Base-by-base conservation (phyloP, 768 basidiomycete species). In the Gloeopeniophorella convolvens region DNA sequence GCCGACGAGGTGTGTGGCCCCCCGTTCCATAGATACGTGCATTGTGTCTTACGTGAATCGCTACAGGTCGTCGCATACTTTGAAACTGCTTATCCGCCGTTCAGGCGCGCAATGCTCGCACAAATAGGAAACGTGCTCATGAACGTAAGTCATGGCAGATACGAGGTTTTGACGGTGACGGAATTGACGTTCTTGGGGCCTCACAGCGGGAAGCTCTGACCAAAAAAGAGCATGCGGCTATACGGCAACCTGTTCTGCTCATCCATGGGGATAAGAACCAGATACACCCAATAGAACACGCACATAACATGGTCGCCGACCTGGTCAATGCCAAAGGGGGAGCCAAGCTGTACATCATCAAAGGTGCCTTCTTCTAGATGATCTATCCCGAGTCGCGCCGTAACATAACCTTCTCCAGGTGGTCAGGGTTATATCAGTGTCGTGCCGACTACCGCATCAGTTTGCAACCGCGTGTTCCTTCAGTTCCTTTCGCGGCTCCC, bases 401-500 rank as follows among this genome's bases (percentile, higher is more conserved):
- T 9, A 34, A 52, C 11, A 15, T 45, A 15, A 40, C 15, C 8
- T 4, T 27, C 28, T 36, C 8, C 28, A 57, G 56, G 56, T 20
- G 48, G 54, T n/a, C 56, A 55, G 24, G 56, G 52, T 41, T 60
- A 55, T 35, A 47, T 60, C 11, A 55, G 45, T 32, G 46, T 55
- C 23, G 20, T 60, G 9, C 59, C 59, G 11, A 51, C 55, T 15
- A 61, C 50, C 6, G 51, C 59, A 13, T 50, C 60, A 0, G 51
- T 60, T 21, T 51, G 54, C 47, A 56, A 60, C n/a, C 42, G 59
- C 12, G 59, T 60, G 3, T 60, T 55, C 27, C 35, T 46, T 4
- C 49, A 60, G 16, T 60, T 60, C 18, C 24, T 60, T 20, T 45
- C 55, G 18, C 59, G 59, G 13, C 45, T 58, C n/a, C 59, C 59